Evolutionary conservation across 768 basidiomycete genomes (phyloP).

Genomic region (Cystobasidium onofrii): DNA sequence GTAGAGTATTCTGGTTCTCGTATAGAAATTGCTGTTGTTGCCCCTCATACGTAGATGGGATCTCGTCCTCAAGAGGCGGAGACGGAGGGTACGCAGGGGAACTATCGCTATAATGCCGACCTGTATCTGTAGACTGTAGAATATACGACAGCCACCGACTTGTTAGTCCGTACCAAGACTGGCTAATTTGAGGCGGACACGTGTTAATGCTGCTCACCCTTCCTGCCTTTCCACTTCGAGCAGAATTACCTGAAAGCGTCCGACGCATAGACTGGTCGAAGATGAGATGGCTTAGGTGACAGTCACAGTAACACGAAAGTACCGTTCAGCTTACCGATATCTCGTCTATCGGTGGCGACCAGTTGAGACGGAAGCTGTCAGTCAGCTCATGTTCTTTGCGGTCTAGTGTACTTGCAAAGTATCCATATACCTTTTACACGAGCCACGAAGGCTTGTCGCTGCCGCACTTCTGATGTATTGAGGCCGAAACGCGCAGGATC

Average conservation of each 20-base stretch:
- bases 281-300: not conserved
- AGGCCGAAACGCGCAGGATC: conserved; percentile 20
- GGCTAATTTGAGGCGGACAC: not conserved
- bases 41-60: not conserved
- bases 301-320: not conserved
- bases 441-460: not conserved
- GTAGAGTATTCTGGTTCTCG: conserved; percentile 76
- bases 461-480: not conserved
- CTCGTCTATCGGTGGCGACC: conserved; percentile 1
- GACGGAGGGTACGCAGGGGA: not conserved
- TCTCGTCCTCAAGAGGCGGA: not conserved
- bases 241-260: not conserved
- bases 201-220: not conserved
- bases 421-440: conserved; percentile 7
- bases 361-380: not conserved
- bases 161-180: too few species aligned
- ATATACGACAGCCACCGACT: too few species aligned
- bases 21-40: conserved; percentile 61
- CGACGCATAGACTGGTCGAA: not conserved
- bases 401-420: too few species aligned
- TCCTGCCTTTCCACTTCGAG: not conserved
- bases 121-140: not conserved
- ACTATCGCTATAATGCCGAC: not conserved
- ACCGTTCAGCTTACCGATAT: not conserved
- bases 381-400: not conserved